Evolutionary conservation across 768 basidiomycete species (phyloP).

Genomic region (Termitomyces sp.): DNA sequence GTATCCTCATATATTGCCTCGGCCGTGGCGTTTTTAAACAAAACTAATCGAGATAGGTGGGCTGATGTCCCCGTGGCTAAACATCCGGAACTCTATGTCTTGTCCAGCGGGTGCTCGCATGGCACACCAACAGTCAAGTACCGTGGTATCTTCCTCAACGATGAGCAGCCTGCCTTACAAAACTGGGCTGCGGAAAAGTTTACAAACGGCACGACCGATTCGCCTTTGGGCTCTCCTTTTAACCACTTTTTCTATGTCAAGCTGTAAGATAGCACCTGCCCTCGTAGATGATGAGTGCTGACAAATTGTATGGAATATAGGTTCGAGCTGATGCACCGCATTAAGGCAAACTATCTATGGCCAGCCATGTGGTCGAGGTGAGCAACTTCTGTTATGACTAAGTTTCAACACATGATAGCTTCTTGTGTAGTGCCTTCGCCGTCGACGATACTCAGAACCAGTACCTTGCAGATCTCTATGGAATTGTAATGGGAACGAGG

Average conservation of each 20-base stretch:
- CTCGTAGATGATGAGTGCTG: background rate
- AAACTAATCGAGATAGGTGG: conserved; percentile 43
- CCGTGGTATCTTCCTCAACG: conserved; percentile 70
- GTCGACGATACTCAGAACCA: conserved; percentile 60
- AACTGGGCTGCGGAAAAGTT: conserved; percentile 70
- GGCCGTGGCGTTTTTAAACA: background rate
- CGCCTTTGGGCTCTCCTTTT: conserved; percentile 49
- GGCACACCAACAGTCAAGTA: conserved; percentile 65
- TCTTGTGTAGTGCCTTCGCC: conserved; percentile 38
- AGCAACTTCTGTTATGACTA: background rate
- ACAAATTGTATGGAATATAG: conserved; percentile 23
- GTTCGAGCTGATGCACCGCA: conserved; percentile 59
- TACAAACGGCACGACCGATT: conserved; percentile 53
- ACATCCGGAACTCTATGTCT: conserved; percentile 33
- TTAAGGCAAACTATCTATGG: conserved; percentile 71
- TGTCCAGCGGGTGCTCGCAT: conserved; percentile 42
- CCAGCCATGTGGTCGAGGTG: conserved; percentile 46
- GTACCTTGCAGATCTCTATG: conserved; percentile 55
- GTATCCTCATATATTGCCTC: background rate
- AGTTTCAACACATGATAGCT: background rate
- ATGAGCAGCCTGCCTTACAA: conserved; percentile 67
- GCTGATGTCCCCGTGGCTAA: conserved; percentile 58
- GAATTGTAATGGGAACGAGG: conserved; percentile 70
- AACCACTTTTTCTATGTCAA: conserved; percentile 56
- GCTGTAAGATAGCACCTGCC: conserved; percentile 27